phyloP scores from a whole-genome alignment of 768 basidiomycete species.

The Baorangia bicolor region DNA sequence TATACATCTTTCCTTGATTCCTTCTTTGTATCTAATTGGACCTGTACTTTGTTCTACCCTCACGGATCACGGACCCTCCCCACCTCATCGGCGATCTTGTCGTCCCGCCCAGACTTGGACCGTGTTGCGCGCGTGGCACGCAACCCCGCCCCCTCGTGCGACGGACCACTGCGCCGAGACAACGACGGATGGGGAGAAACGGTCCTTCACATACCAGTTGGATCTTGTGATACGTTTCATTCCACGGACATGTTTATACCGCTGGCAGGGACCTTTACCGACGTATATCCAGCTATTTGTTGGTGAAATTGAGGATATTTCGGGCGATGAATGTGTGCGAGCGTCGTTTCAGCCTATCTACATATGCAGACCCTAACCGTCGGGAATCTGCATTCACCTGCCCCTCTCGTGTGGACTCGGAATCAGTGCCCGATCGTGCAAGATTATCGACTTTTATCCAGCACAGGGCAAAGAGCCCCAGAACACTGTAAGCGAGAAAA shows the following conservation, averaged over 20 bases:
- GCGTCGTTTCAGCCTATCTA: no score
- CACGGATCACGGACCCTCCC: slow-evolving; percentile 2
- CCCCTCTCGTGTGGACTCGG: no score
- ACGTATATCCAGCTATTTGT: slow-evolving; percentile 3
- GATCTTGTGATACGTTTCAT: slow-evolving; percentile 15
- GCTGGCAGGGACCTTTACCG: not conserved
- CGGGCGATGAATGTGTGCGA: not conserved
- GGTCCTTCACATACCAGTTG: slow-evolving; percentile 1
- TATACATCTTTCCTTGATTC: not conserved
- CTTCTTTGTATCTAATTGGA: slow-evolving; percentile 20
- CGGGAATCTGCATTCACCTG: no score
- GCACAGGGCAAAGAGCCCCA: no score
- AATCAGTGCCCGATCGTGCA: no score
- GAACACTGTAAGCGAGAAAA: no score
- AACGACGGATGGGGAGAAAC: not conserved
- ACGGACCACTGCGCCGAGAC: not conserved
- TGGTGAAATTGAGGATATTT: not conserved
- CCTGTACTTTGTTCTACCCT: slow-evolving; percentile 17
- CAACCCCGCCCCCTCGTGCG: not conserved
- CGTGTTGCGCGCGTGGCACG: not conserved
- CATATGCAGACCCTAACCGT: no score
- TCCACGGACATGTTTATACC: slow-evolving; percentile 11
- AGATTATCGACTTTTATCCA: no score
- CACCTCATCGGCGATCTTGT: not conserved
- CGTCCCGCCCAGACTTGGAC: not conserved